Percentiles rank a stretch among this genome's conserved stretches.
Evolutionary conservation across 768 basidiomycete genomes (phyloP).

Genomic region (Hemileccinum impolitum): DNA sequence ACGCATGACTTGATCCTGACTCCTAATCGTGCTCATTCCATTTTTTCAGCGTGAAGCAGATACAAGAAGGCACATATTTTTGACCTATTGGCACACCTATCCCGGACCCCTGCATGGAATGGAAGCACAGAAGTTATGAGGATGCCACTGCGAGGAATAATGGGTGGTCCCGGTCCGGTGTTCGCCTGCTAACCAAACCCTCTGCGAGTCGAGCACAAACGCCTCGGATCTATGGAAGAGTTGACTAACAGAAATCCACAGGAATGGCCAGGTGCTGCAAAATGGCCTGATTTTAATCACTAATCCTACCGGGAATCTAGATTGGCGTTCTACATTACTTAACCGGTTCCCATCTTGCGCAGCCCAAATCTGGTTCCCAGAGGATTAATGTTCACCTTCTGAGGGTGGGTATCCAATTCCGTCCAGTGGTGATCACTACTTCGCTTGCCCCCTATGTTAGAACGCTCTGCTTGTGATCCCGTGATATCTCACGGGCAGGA

Average conservation of each 20-base stretch:
- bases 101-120: neutral
- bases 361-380: neutral
- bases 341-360: neutral
- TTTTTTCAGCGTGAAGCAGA: neutral
- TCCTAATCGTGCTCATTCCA: neutral
- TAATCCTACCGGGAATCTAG: neutral
- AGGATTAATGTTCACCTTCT: too few relatives aligned
- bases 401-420: too few relatives aligned
- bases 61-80: neutral
- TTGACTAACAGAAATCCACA: neutral
- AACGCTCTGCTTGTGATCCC: neutral
- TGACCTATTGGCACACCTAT: neutral
- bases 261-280: neutral
- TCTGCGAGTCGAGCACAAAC: neutral
- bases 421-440: too few relatives aligned
- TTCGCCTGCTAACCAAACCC: neutral
- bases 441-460: too few relatives aligned
- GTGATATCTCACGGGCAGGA: too few relatives aligned
- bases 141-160: neutral
- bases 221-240: neutral
- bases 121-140: neutral
- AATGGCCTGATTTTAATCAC: neutral
- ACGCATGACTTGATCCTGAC: neutral
- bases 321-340: neutral
- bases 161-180: neutral